Percentiles rank a stretch among this genome's conserved stretches.
Evolutionary conservation across 2,329 filamentous ascomycete species (phyloP).

Genomic region (Penicillium sp.): DNA sequence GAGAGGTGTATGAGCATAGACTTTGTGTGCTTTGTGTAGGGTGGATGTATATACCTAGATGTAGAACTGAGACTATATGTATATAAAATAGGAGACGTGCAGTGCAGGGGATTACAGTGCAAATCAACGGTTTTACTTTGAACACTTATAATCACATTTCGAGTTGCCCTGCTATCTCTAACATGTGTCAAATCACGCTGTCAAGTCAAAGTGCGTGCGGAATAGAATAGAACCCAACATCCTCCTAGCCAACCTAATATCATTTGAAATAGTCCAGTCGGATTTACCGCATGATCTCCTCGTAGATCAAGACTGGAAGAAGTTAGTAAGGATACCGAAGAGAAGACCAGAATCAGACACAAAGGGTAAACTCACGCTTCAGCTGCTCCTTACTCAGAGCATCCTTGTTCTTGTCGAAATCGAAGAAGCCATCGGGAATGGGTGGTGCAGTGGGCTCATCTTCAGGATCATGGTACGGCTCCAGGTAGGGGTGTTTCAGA

Average conservation of each 20-base stretch:
- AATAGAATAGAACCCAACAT: constrained; percentile 9
- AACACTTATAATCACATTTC: constrained; percentile 7
- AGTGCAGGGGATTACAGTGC: background rate
- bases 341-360: background rate
- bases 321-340: constrained; percentile 11
- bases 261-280: background rate
- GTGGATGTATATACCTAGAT: background rate
- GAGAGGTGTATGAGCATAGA: background rate
- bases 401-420: constrained; percentile 99
- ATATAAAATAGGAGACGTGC: background rate
- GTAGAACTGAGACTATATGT: background rate
- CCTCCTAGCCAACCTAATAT: background rate
- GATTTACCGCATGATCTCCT: constrained; percentile 80
- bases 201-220: constrained; percentile 14
- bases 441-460: constrained; percentile 95
- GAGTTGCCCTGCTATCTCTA: constrained; percentile 13
- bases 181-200: constrained; percentile 11
- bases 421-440: constrained; percentile 98
- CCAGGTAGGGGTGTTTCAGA: constrained; percentile 93
- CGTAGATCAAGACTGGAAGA: constrained; percentile 73
- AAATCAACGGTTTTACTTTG: background rate
- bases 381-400: constrained; percentile 96
- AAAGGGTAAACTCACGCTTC: constrained; percentile 60
- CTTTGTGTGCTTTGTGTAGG: background rate
- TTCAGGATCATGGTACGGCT: constrained; percentile 98